Base-by-base conservation (phyloP, 352 stramenopile genomes). In the Thalassiosira delicatula region DNA sequence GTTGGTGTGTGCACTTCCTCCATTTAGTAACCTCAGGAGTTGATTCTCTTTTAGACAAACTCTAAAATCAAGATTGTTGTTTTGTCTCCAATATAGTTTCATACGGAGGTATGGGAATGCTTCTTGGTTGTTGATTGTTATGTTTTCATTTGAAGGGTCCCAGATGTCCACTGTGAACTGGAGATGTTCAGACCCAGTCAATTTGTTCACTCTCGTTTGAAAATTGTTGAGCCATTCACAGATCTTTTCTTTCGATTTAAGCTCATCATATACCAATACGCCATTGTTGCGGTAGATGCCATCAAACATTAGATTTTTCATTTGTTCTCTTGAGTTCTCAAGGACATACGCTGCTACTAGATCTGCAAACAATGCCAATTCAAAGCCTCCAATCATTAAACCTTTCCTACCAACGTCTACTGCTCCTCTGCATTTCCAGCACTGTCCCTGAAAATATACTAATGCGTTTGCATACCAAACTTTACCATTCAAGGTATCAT, bases 1-100 rank as follows among this genome's bases (percentile, higher is more conserved):
- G 46, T 44, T 3, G 62, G 40, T 3, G 70, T 81, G 37, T 85
- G 54, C 0, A 35, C 78, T 81, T 1, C 44, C 57, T 30, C 77
- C 40, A 59, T 81, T 85, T 3, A 85, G 54, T 19, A 78, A 85
- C 27, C 78, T 81, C 2, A 85, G 53, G 30, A 56, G 8, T 66
- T 85, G 63, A 23, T 72, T 85, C 0, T 44, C 0, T 29, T 85
- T 81, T 4, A 81, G 32, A 51, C 76, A 65, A 3, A 85, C 53
- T 60, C 37, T 14, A 56, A 84, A 84, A 5, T 42, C 35, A 32
- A 63, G 8, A n/a, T 65, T 3, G 0, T 49, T 51, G 0, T 42
- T 7, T 27, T 40, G 27, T 4, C n/a, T 11, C 57, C 69, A 77
- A 33, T 70, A 77, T 14, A 77, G 32, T 60, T 77, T 56, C 53